Evolutionary conservation across 108 stramenopile genomes (phyloP), one percentile per base, ranked within the genome.

Genomic region (Aurantiochytrium sp.): DNA sequence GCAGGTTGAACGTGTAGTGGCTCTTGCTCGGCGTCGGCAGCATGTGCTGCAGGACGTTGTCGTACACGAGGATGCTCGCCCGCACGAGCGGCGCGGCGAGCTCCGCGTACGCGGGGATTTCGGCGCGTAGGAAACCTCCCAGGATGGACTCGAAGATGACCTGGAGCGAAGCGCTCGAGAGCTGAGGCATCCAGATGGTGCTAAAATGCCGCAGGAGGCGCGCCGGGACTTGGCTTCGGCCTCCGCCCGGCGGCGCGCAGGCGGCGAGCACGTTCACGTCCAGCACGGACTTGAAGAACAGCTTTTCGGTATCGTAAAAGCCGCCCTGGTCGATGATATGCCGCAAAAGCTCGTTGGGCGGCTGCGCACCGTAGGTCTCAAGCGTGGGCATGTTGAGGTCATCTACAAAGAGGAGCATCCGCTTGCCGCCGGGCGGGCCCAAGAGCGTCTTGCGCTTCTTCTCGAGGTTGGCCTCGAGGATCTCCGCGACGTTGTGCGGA

Each of bases 301-400:
- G 87, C 50, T 93, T 93, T 17, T 89, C 55, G 5, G 90, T 90
- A 85, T 93, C 93, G 86, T 93, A 94, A 86, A 91, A 93, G 30
- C 92, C 93, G 15, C 90, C 89, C 19, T 90, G 90, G 85, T 94
- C 93, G 30, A 94, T 87, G 37, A 90, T 81, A 87, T 93, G 93
- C 17, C 93, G 92, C 6, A 94, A 55, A 37, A 94, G 90, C 86
- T 94, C 93, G 32, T 92, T 93, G 15, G 93, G 93, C 4, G 93
- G 93, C 69, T 93, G 93, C 5, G 93, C 93, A 15, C 93, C 93
- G 68, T 93, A 93, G 10, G 89, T 92, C 88, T 94, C 93, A 3
- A 92, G 88, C 30, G 92, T 92, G 4, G 93, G 93, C 93, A 94
- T 94, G 86, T 94, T 94, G 55, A 93, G 42, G 53, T 94, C 93